phyloP scores from a whole-genome alignment of 257 asterid species.

The Ligustrum vulgare region DNA sequence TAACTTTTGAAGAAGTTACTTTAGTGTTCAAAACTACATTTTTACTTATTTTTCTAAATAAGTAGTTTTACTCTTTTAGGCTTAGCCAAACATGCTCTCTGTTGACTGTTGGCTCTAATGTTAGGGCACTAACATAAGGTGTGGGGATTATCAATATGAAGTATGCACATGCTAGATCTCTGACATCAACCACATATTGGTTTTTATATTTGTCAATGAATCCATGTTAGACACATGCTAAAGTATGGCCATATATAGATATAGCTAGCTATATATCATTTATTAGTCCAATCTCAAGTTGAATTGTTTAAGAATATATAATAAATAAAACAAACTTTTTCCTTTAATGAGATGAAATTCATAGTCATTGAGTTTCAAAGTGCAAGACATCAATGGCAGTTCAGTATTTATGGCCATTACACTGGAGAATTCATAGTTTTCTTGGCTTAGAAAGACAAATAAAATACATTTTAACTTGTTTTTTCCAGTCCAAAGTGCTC shows the following conservation, averaged over 20 bases:
- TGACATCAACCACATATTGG: slow-evolving; percentile 31
- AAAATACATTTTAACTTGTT: background rate
- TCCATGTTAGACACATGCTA: slow-evolving; percentile 22
- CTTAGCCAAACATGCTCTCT: background rate
- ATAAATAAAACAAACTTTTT: background rate
- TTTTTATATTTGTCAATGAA: slow-evolving; percentile 10
- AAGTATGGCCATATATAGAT: slow-evolving; percentile 31
- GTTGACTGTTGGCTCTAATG: background rate
- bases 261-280: too few species aligned
- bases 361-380: slow-evolving; percentile 18
- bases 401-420: background rate
- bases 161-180: slow-evolving; percentile 56
- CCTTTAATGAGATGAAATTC: background rate
- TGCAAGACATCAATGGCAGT: background rate
- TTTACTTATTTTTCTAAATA: background rate
- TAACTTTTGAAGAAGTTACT: background rate
- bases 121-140: background rate
- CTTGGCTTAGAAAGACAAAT: background rate
- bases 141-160: background rate
- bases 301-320: slow-evolving; percentile 1
- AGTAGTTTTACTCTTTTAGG: background rate
- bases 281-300: slow-evolving; percentile 19
- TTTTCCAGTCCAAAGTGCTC: background rate
- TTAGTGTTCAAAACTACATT: background rate
- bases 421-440: background rate